These are phyloP conservation scores for Rhizopus arrhizus DNA, from an alignment of 371 early-diverging fungal species.

Conservation along the genomic window DNA sequence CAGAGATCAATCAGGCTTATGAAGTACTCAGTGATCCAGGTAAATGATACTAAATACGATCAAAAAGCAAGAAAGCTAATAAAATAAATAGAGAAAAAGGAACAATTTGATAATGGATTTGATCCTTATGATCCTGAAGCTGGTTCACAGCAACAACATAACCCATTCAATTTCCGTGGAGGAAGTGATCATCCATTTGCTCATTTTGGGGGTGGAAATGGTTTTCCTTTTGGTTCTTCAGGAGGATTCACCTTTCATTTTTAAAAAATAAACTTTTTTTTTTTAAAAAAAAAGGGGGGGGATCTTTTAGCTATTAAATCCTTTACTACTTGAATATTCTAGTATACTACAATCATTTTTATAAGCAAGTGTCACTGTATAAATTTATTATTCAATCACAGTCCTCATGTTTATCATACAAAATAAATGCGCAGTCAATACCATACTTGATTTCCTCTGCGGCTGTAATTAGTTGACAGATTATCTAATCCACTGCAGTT, in stretches of 20 bases:
- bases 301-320: too few relatives aligned
- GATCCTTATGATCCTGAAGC: constrained; percentile 89
- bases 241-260: constrained; percentile 41
- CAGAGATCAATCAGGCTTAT: constrained; percentile 91
- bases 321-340: too few relatives aligned
- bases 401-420: too few relatives aligned
- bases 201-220: constrained; percentile 53
- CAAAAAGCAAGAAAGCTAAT: background rate
- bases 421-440: too few relatives aligned
- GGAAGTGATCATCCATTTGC: constrained; percentile 56
- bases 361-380: too few relatives aligned
- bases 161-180: constrained; percentile 30
- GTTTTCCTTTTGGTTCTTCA: constrained; percentile 57
- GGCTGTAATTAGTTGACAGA: too few relatives aligned
- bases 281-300: too few relatives aligned
- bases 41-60: constrained; percentile 17
- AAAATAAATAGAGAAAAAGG: constrained; percentile 9
- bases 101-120: constrained; percentile 86
- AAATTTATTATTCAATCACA: too few relatives aligned
- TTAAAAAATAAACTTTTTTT: constrained; percentile 2
- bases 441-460: too few relatives aligned
- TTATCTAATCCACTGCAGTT: too few relatives aligned
- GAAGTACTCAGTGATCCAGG: constrained; percentile 85
- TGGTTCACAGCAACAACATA: constrained; percentile 44
- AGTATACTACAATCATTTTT: too few relatives aligned